Conservation (phyloP, 2,329 filamentous ascomycete species). For the Talaromyces sp. region DNA sequence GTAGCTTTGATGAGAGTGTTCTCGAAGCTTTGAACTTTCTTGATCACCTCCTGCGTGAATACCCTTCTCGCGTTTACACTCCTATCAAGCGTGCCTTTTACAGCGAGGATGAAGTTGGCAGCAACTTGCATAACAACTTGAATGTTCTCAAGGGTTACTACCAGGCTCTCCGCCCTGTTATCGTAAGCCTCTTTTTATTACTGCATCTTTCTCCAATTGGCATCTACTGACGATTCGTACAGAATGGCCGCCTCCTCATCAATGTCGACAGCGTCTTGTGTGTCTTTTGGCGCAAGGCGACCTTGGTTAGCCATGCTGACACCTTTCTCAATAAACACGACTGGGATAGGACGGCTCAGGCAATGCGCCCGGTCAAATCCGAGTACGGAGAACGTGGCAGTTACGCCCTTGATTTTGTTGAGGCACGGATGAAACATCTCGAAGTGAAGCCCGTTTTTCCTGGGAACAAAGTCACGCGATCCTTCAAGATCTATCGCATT, state of each 20-base stretch:
- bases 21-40: conserved; percentile 83
- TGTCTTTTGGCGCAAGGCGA: conserved; percentile 67
- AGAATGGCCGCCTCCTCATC: conserved; percentile 62
- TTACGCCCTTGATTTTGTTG: conserved; percentile 10
- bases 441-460: conserved; percentile 32
- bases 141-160: conserved; percentile 87
- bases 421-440: conserved; percentile 29
- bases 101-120: conserved; percentile 43
- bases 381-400: neutral
- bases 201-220: neutral
- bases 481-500: conserved; percentile 49
- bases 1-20: conserved; percentile 58
- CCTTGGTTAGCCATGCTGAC: conserved; percentile 29
- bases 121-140: conserved; percentile 57
- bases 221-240: conserved; percentile 21
- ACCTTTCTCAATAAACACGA: conserved; percentile 27
- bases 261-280: conserved; percentile 92
- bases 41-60: conserved; percentile 80
- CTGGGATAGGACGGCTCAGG: conserved; percentile 22
- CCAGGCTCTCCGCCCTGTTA: conserved; percentile 71
- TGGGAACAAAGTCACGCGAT: conserved; percentile 29
- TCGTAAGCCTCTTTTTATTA: conserved; percentile 37
- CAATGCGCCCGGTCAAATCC: conserved; percentile 14
- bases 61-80: conserved; percentile 61
- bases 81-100: conserved; percentile 83